Evolutionary conservation across 768 basidiomycete species (phyloP), one percentile per base, ranked within the genome.

Genomic region (Pleurotus salmoneostramineus): DNA sequence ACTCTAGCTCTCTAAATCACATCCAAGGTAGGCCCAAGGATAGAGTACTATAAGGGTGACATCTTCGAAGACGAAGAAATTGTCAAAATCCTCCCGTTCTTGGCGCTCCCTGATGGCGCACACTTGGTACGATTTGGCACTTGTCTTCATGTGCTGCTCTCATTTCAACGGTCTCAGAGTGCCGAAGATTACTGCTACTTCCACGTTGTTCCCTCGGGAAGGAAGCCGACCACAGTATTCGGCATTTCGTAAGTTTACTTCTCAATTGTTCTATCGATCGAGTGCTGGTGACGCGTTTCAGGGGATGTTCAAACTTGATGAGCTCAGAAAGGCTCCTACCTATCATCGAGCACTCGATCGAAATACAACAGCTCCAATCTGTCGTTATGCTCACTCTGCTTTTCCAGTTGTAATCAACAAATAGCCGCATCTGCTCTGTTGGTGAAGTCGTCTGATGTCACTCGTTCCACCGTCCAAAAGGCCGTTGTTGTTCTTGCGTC

Each of bases 171-270:
- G n/a, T n/a, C 62, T 54, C 62, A 93, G 91, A 88, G 85, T 62
- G 75, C 84, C 15, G 96, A 98, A 75, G 97, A 99, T 68, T 98
- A 98, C 68, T 93, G 92, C 0, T 98, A 98, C 71, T 99, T 99
- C 67, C 94, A 96, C 67, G 74, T 96, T 31, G 91, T 93, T 6
- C 89, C 89, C 21, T 77, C 83, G 10, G 81, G 84, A 7, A 81
- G 82, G 0, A 83, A 80, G 60, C 85, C 90, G 0, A 83, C 82
- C 14, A 98, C 97, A 3, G 74, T 98, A 40, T 99, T 98, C 67
- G 97, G 96, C 36, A 98, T 99, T 67, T 98, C 95, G 85, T 96
- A 66, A 71, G 88, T 74, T 15, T 31, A 34, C 10, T 27, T 49
- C 52, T 34, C 15, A 27, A 27, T 27, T 27, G 12, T 48, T 34